Base-by-base conservation (phyloP, 2,329 filamentous ascomycete genomes). In the Fusarium sacchari region DNA sequence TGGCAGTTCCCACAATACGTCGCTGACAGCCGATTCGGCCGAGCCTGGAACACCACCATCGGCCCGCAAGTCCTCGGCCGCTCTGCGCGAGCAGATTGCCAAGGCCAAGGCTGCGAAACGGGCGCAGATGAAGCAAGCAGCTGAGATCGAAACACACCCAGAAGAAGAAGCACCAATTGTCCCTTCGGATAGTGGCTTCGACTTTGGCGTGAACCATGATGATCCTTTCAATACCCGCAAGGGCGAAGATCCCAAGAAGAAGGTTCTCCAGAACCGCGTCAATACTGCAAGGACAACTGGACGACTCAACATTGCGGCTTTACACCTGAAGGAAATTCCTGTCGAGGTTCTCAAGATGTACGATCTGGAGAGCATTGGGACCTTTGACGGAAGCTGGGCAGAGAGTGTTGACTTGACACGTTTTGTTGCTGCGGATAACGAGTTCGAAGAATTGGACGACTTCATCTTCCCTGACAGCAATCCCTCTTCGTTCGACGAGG, bases 341-440 rank as follows among this genome's bases (percentile, higher is more conserved):
- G 82, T 89, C 3, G 94, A 97, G 78, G 93, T 98, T 0, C 84
- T 97, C 83, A 90, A 91, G 61, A 98, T 98, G 95, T 98, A 98
- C 80, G 93, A 95, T 76, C 86, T 94, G 24, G 91, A 95, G 60
- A 87, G 89, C 4, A 87, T 91, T 62, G 89, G 92, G 42, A 86
- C 85, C 18, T 84, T 88, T 28, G 90, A 88, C 40, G 88, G 91
- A 17, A 90, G 92, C 39, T 98, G 96, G 96, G 95, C 95, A 5
- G 96, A 98, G 81, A 92, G 93, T 67, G 94, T 98, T 17, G 96
- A 98, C 79, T 84, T 98, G 50, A 93, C 92, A 2, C 91, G 93
- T 69, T 91, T 98, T 56, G 90, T 96, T 72, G 95, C 93, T 11
- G 95, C 96, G 14, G 95, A 97, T 79, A 98, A 99, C 78, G 94